These are phyloP conservation scores for Xylariaceae sp. DNA, from an alignment of 2,329 filamentous ascomycete species.

Conservation along the genomic window DNA sequence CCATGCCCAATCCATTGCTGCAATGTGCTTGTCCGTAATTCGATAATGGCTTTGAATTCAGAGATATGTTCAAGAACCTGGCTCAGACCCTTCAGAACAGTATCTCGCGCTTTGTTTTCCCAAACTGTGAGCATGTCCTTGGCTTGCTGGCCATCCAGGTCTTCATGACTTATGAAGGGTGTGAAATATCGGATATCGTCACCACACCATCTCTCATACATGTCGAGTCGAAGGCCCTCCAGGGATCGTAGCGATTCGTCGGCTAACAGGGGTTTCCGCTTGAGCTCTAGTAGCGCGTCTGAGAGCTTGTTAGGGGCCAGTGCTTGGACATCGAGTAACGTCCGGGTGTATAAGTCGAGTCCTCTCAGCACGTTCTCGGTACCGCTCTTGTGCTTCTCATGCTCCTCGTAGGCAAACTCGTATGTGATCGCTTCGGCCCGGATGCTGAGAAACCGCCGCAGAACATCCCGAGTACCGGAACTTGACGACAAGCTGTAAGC, in stretches of 20 bases:
- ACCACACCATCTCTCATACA: slow-evolving; percentile 73
- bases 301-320: slow-evolving; percentile 68
- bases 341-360: slow-evolving; percentile 68
- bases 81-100: slow-evolving; percentile 57
- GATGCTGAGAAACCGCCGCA: slow-evolving; percentile 72
- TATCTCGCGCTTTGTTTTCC: slow-evolving; percentile 56
- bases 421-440: slow-evolving; percentile 63
- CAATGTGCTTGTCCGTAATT: slow-evolving; percentile 63
- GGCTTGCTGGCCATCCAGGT: slow-evolving; percentile 57
- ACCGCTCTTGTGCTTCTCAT: slow-evolving; percentile 36
- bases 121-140: slow-evolving; percentile 58
- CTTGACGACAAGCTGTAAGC: slow-evolving; percentile 79
- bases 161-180: slow-evolving; percentile 80
- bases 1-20: slow-evolving; percentile 71
- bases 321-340: slow-evolving; percentile 69
- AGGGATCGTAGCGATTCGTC: slow-evolving; percentile 61
- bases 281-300: slow-evolving; percentile 63
- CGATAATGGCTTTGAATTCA: slow-evolving; percentile 64
- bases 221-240: slow-evolving; percentile 68
- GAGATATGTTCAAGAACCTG: slow-evolving; percentile 53
- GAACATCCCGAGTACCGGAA: slow-evolving; percentile 70
- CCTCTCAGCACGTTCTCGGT: slow-evolving; percentile 54
- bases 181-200: slow-evolving; percentile 80
- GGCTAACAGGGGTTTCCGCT: slow-evolving; percentile 65
- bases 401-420: slow-evolving; percentile 49